Base-by-base conservation (phyloP, 306 rosid species). In the Urtica urens region DNA sequence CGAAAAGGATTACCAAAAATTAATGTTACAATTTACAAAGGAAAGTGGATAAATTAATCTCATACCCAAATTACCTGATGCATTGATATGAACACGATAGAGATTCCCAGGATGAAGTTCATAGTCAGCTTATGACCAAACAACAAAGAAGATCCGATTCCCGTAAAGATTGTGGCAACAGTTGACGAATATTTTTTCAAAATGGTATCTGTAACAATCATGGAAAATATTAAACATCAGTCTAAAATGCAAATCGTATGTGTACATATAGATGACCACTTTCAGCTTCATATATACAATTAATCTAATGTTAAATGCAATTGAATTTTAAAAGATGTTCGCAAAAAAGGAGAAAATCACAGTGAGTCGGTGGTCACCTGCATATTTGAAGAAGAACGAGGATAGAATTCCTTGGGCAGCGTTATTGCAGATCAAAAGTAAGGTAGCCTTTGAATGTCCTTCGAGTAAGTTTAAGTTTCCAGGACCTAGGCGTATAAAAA, bases 361-460 rank as follows among this genome's bases (percentile, higher is more conserved):
- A 53, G 8, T 20, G 15, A 52, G 9, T 43, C 9, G 16, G 38
- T 40, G 38, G 16, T 44, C 23, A 56, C 99, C 99, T 67, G 99
- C 99, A 65, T 92, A 92, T 82, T 92, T 86, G 81, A 92, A 92
- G 77, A 92, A 92, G 73, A 92, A 92, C 18, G 99, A 92, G 25
- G 99, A 86, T 59, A 92, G 58, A 64, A 92, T 86, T 69, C 99
- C 99, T 72, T 92, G 99, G 27, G 96, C 96, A 17, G 99, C 96
- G 64, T 92, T 92, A 68, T 92, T 92, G 48, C 83, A 93, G 53
- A 92, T 82, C 62, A 92, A 62, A 49, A 92, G 77, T 75, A 92
- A 67, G 25, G 99, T 92, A 62, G 99, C 99, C 69, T 61, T 82
- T 43, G 99, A 92, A 78, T 82, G 99, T 49, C 99, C 99, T 72